Base-by-base conservation (phyloP, 352 stramenopile genomes). In the Phytophthora pinifolia region DNA sequence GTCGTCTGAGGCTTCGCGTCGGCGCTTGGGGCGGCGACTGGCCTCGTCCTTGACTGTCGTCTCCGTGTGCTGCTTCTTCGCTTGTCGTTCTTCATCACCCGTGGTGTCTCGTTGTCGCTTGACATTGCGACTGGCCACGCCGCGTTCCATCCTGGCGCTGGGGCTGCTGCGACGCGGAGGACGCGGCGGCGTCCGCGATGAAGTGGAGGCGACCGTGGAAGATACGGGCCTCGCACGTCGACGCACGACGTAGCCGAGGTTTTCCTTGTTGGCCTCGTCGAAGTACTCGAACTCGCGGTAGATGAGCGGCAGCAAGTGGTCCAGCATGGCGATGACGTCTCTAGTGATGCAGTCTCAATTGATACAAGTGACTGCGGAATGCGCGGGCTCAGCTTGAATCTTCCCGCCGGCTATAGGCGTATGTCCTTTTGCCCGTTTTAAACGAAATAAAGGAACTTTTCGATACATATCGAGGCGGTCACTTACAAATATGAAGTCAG, bases 261-360 rank as follows among this genome's bases (percentile, higher is more conserved):
- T 89, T 57, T 89, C 79, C 67, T 89, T 89, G 62, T 89, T 73
- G 50, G 45, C 53, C 39, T 87, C 70, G 46, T 83, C 66, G 30
- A 68, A 59, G 42, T 63, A 55, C 22, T 79, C 67, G 30, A 61
- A 70, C 10, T 83, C 67, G 53, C 62, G 55, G 48, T 69, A 79
- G 22, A 79, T 55, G 31, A 71, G 68, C 20, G 70, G 67, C 59
- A 76, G 32, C 41, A 79, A 36, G 50, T 73, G 65, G 45, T 77
- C 65, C n/a, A 79, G 34, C 73, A 79, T 79, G 31, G 29, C 10
- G 30, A 27, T 27, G 22, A 27, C 22, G 22, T 27, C 22, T 27
- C 22, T 27, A 27, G 22, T 27, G 22, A 27, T 27, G 22, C 22
- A 27, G 22, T 27, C 22, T 3, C 22, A 27, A 27, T 3, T 27